Percentiles rank a stretch among this genome's conserved stretches.
Conservation (phyloP, 345 rosid species). For the Populus euphratica region DNA sequence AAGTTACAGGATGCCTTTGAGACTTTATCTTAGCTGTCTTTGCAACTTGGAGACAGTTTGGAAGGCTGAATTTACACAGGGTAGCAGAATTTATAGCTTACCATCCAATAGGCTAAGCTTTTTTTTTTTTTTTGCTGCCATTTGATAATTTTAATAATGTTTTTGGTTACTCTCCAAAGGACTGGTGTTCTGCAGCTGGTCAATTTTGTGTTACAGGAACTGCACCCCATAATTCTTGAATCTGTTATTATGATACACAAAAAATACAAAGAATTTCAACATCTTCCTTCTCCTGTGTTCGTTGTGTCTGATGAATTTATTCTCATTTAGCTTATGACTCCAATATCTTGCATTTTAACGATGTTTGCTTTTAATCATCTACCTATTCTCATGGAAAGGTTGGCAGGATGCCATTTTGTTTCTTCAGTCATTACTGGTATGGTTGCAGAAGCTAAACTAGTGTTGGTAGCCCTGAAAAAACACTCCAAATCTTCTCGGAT, state of each 20-base stretch:
- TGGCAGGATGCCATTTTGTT: neutral
- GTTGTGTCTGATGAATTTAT: neutral
- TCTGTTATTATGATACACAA: neutral
- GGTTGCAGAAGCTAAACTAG: neutral
- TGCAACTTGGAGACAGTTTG: neutral
- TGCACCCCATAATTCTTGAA: neutral
- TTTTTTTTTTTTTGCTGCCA: neutral
- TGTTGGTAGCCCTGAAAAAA: neutral
- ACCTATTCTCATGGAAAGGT: neutral
- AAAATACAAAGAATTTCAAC: neutral
- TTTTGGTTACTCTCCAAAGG: neutral
- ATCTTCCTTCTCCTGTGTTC: neutral
- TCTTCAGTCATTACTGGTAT: neutral
- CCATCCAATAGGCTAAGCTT: too few relatives aligned
- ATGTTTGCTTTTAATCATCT: neutral
- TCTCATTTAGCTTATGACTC: neutral
- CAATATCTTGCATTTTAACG: neutral
- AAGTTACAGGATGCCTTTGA: neutral
- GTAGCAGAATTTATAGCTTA: neutral
- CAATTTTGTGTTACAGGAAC: neutral
- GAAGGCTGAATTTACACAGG: neutral
- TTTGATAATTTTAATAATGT: neutral
- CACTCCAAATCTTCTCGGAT: neutral
- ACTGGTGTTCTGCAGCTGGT: neutral
- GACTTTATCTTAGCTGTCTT: constrained; percentile 1